phyloP scores from a whole-genome alignment of 2,329 filamentous ascomycete genomes.

The Trichoderma pleuroti region DNA sequence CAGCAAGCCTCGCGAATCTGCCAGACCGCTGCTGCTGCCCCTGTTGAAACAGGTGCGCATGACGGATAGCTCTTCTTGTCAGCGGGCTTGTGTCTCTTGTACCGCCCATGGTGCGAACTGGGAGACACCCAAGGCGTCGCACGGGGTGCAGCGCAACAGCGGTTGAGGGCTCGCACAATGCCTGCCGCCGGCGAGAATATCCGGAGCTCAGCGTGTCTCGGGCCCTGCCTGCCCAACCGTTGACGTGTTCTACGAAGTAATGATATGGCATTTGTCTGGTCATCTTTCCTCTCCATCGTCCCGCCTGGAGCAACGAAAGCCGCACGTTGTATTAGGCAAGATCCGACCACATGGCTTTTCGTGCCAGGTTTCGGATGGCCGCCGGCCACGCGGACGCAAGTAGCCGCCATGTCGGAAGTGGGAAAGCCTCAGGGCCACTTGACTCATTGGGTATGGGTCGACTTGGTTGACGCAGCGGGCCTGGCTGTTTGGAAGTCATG shows the following conservation, averaged over 20 bases:
- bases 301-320: not conserved
- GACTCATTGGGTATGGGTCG: conserved; percentile 14
- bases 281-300: not conserved
- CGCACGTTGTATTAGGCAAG: conserved; percentile 20
- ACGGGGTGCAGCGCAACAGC: not conserved
- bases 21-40: not conserved
- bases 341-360: conserved; percentile 21
- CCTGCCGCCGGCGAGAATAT: not conserved
- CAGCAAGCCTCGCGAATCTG: conserved; percentile 13
- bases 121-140: not conserved
- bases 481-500: conserved; percentile 6
- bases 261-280: not conserved
- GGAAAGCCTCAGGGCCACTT: conserved; percentile 20
- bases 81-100: not conserved
- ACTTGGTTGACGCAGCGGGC: conserved; percentile 12
- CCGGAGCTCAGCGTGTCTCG: not conserved
- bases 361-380: conserved; percentile 21
- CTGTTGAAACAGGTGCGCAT: not conserved
- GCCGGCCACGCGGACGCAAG: conserved; percentile 21
- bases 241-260: not conserved
- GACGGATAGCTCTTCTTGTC: conserved; percentile 12
- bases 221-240: not conserved
- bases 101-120: not conserved
- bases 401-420: conserved; percentile 21
- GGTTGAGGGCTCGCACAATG: not conserved